Percentiles rank a stretch among this genome's conserved stretches.
phyloP scores from a whole-genome alignment of 352 stramenopile genomes.

The Aphanomyces astaci region DNA sequence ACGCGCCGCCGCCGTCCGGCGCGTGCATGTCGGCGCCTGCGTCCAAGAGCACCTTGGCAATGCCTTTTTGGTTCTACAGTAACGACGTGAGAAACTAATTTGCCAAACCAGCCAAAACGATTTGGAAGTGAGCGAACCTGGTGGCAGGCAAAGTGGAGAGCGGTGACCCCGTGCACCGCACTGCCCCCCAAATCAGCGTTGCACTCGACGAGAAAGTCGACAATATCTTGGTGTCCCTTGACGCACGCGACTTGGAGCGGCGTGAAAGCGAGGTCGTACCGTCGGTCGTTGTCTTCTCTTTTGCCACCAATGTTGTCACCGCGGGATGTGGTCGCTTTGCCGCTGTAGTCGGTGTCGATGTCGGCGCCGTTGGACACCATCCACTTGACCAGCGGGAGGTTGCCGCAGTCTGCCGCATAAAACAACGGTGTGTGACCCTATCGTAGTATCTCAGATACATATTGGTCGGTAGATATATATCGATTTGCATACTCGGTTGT shows the following conservation, averaged over 20 bases:
- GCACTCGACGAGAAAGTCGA: constrained; percentile 76
- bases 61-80: constrained; percentile 44
- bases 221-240: constrained; percentile 53
- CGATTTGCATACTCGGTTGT: constrained; percentile 24
- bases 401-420: constrained; percentile 64
- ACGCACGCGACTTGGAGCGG: constrained; percentile 72
- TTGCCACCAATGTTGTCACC: no score
- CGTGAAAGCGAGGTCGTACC: constrained; percentile 53
- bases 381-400: constrained; percentile 73
- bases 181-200: constrained; percentile 66
- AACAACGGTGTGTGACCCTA: constrained; percentile 75
- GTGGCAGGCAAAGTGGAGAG: constrained; percentile 56
- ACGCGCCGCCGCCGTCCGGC: constrained; percentile 47
- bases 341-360: constrained; percentile 76
- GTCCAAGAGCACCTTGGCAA: constrained; percentile 62
- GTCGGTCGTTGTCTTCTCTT: constrained; percentile 44
- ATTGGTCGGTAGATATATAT: background rate
- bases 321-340: constrained; percentile 37
- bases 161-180: constrained; percentile 58
- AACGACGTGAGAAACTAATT: background rate
- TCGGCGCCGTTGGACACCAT: constrained; percentile 75
- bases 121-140: constrained; percentile 15
- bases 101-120: background rate
- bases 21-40: constrained; percentile 59
- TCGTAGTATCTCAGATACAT: background rate